Base-by-base conservation (phyloP, 805 yeast species). In the Jamesozyma piceae region DNA sequence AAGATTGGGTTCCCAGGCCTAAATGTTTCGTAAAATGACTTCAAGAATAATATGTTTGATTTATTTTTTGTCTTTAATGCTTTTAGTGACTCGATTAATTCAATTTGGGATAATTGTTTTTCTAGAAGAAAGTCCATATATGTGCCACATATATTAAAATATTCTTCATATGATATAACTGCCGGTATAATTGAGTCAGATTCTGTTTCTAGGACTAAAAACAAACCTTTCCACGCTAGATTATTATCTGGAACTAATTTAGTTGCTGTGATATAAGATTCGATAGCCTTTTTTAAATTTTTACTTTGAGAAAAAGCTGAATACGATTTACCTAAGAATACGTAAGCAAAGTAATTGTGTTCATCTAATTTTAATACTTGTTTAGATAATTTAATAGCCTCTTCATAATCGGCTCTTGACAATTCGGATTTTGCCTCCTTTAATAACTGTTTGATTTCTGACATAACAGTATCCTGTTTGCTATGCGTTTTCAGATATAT, bases 151-250 rank as follows among this genome's bases (percentile, higher is more conserved):
- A 74, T 66, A 0, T 59, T 51, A 52, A 82, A 80, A 41, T 49
- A 53, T 24, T 56, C 44, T 35, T 53, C 52, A 57, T 73, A 79
- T 2, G 60, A 43, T 3, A 57, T 52, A 48, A 64, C 66, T 42
- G 75, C 71, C 3, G 66, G 57, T 4, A 59, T 32, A 14, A 50
- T 41, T 8, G 52, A 49, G 11, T 61, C 52, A 42, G 64, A 62
- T 10, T 64, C 67, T 1, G 39, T 37, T 32, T 49, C 49, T 11
- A 60, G 47, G 0, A 77, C 59, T 38, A 75, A 72, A 45, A 78
- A 63, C 45, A 80, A 68, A 1, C 97, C 97, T 54, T 84, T 86
- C 94, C 92, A 89, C 0, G 88, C 94, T 21, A 74, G 58, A 1
- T 77, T 49, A 39, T 80, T 75, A 2, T 66, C 65, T 0, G 75